Base-by-base conservation (phyloP, 2,329 filamentous ascomycete genomes). In the Pseudogymnoascus sp. region DNA sequence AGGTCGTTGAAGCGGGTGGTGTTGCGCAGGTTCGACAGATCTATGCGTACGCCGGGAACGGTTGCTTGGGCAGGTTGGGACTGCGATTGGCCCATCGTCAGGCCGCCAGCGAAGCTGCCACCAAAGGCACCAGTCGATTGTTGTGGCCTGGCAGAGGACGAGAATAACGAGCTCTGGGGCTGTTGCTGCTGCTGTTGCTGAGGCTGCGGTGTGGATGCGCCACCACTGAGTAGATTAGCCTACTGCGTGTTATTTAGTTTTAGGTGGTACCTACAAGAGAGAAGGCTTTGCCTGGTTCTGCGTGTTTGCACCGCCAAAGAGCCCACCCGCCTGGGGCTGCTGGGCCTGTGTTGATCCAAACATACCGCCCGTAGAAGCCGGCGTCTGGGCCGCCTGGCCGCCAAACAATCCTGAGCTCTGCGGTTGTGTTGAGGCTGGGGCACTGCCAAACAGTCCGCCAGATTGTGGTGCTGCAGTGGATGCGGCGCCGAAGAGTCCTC, bases 1-100 rank as follows among this genome's bases (percentile, higher is more conserved):
- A 96, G 86, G 73, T 96, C 93, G 71, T 91, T 90, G 77, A 94
- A 97, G 64, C 94, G 90, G 3, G 91, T 96, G 0, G 92, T 96
- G 14, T 89, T 88, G 59, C 91, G 85, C 63, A 97, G 79, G 70
- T 89, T 90, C 67, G 83, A 83, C 59, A 89, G 75, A 73, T 94
- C 89, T 68, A 96, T 89, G 69, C 89, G 87, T 15, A 91, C 88
- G 15, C 88, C 90, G 0, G 87, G 85, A 14, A 86, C 80, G 12
- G 77, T 79, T 66, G 82, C 80, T 65, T 82, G 80, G 58, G 79
- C 76, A 60, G 60, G 30, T 57, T 71, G 66, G 25, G 65, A 20
- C 22, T 68, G 69, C 64, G 76, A 73, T 66, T 82, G 80, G 61
- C 80, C 80, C 71, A 83, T 77, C 33, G 74, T 76, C 22, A 77